These are phyloP conservation scores for Exophiala calicioides DNA, from an alignment of 2,329 filamentous ascomycete genomes.

Conservation along the genomic window DNA sequence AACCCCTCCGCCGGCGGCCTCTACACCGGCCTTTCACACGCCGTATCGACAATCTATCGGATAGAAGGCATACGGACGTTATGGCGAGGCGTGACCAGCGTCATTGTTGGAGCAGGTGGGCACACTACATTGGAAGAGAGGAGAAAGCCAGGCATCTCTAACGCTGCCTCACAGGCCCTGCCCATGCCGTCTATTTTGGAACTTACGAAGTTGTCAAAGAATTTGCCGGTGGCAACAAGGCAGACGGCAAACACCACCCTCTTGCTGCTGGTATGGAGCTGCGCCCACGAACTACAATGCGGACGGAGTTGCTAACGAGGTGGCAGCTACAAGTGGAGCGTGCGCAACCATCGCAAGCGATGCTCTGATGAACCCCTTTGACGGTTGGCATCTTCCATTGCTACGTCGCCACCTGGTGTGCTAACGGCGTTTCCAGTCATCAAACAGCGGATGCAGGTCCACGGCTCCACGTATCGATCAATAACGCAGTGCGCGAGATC, in stretches of 20 bases:
- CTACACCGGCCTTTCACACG: constrained; percentile 88
- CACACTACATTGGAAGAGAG: constrained; percentile 10
- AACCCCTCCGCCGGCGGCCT: constrained; percentile 77
- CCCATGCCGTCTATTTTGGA: constrained; percentile 96
- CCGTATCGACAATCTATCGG: constrained; percentile 86
- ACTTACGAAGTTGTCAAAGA: constrained; percentile 98
- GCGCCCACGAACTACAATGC: background rate
- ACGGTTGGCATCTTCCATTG: constrained; percentile 63
- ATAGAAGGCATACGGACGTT: constrained; percentile 87
- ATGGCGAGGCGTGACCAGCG: constrained; percentile 96
- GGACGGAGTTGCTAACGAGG: constrained; percentile 39
- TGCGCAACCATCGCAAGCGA: constrained; percentile 96
- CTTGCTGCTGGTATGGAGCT: constrained; percentile 75
- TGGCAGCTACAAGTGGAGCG: constrained; percentile 81
- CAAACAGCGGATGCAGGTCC: constrained; percentile 99
- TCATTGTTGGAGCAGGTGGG: constrained; percentile 90
- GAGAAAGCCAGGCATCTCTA: constrained; percentile 22
- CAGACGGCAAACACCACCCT: constrained; percentile 80
- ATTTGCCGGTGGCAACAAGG: constrained; percentile 86
- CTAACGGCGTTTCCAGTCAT: constrained; percentile 65
- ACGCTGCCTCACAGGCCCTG: constrained; percentile 66
- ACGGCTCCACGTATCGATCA: constrained; percentile 88
- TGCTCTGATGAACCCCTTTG: constrained; percentile 98
- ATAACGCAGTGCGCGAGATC: constrained; percentile 83
- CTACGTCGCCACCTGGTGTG: background rate